Evolutionary conservation across 257 asterid species (phyloP).

Genomic region (Coffea eugenioides): DNA sequence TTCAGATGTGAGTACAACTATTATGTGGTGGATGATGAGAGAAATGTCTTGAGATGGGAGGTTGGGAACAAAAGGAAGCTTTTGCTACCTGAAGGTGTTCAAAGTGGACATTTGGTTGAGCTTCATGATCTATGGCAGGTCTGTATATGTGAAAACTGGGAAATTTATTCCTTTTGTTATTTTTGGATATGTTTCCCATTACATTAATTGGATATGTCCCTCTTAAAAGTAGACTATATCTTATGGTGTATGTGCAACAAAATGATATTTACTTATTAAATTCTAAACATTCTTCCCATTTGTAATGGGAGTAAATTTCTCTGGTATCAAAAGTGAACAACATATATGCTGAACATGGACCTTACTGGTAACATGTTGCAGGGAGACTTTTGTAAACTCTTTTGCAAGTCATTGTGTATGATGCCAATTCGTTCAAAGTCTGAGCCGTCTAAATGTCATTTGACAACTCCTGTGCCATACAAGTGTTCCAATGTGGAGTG

Average conservation of each 20-base stretch:
- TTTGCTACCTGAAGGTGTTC: constrained; percentile 55
- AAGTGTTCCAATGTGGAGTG: not conserved
- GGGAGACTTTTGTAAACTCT: not conserved
- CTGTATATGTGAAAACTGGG: not conserved
- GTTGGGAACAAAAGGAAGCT: constrained; percentile 76
- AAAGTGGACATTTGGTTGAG: constrained; percentile 67
- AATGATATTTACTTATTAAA: not conserved
- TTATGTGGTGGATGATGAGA: constrained; percentile 80
- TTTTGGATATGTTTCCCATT: not conserved
- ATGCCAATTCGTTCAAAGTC: not conserved
- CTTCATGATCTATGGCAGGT: constrained; percentile 99
- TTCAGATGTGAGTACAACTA: constrained; percentile 75
- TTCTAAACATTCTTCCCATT: not conserved
- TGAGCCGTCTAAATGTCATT: not conserved
- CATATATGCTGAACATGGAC: not conserved
- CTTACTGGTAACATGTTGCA: not conserved
- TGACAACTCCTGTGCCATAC: not conserved
- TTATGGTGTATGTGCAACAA: not conserved
- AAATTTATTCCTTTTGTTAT: constrained; percentile 7
- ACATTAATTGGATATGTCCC: not conserved
- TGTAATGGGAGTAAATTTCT: not conserved
- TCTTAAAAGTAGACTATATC: not conserved
- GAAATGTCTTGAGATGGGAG: constrained; percentile 75
- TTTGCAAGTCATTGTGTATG: not conserved
- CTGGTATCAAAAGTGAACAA: not conserved